These are phyloP conservation scores for Calonectria henricotiae DNA, from an alignment of 2,329 filamentous ascomycete genomes.

Conservation along the genomic window DNA sequence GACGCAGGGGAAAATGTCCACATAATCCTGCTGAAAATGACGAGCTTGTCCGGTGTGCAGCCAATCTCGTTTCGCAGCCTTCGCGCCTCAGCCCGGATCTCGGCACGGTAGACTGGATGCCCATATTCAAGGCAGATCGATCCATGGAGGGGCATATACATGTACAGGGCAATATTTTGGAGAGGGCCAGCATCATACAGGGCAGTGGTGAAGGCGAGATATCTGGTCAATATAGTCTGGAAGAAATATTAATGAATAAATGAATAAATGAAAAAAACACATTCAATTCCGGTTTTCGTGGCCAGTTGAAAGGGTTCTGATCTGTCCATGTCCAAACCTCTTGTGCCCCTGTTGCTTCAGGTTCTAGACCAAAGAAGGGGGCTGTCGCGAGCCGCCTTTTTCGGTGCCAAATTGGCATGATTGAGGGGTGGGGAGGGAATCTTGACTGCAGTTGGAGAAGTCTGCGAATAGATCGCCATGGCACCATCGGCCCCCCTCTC, in stretches of 20 bases:
- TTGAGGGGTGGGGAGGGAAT: not conserved
- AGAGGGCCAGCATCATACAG: not conserved
- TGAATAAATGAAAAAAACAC: not conserved
- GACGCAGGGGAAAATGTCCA: not conserved
- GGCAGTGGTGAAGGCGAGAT: not conserved
- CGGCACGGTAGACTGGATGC: not conserved
- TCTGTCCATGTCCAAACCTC: not conserved
- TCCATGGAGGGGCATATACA: not conserved
- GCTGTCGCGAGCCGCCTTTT: not conserved
- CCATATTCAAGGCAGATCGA: conserved; percentile 15
- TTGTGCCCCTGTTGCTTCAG: conserved; percentile 14
- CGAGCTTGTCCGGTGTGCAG: not conserved
- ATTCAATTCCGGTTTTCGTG: not conserved
- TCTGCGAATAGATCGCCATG: conserved; percentile 10
- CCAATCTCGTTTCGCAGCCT: conserved; percentile 6
- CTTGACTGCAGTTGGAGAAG: conserved; percentile 2
- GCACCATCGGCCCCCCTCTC: not conserved
- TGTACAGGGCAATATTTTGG: not conserved
- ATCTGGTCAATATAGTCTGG: not conserved
- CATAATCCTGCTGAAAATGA: conserved; percentile 3
- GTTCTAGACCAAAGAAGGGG: conserved; percentile 15
- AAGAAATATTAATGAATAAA: not conserved
- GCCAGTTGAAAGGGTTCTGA: not conserved
- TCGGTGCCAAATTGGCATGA: not conserved
- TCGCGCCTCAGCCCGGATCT: not conserved